Conservation (phyloP, 2,329 filamentous ascomycete species). For the Aspergillus puulaauensis region DNA sequence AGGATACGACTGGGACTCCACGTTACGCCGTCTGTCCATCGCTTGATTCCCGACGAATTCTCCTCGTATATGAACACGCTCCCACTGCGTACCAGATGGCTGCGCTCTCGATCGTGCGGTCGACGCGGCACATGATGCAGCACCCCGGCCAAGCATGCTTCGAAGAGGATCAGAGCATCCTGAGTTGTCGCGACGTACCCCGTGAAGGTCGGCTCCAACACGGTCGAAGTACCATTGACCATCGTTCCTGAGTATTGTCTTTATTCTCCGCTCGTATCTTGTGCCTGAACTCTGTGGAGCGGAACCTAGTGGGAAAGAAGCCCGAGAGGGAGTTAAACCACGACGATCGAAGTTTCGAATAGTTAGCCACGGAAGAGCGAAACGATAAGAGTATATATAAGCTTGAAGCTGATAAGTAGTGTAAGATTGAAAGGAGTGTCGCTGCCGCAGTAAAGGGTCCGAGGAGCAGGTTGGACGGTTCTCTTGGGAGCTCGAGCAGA, state of each 20-base stretch:
- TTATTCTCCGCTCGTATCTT: neutral
- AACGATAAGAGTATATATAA: neutral
- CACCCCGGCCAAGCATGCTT: constrained; percentile 70
- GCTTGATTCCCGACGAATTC: constrained; percentile 83
- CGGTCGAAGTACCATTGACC: constrained; percentile 46
- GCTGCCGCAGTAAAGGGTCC: neutral
- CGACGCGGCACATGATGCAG: constrained; percentile 76
- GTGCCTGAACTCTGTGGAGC: constrained; percentile 11
- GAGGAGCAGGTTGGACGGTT: neutral
- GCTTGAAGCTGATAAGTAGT: neutral
- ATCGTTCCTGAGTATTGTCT: constrained; percentile 25
- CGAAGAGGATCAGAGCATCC: constrained; percentile 78
- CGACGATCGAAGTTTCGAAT: constrained; percentile 20
- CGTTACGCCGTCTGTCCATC: constrained; percentile 88
- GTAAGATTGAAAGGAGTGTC: neutral
- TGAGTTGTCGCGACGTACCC: constrained; percentile 68
- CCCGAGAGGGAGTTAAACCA: constrained; percentile 16
- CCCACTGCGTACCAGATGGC: constrained; percentile 75
- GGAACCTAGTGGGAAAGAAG: constrained; percentile 19
- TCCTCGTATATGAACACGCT: constrained; percentile 92
- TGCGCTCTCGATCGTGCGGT: constrained; percentile 81
- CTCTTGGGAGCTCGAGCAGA: neutral
- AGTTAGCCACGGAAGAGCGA: neutral
- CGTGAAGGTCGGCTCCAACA: constrained; percentile 64
- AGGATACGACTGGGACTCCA: constrained; percentile 89